Base-by-base conservation (phyloP, 495 filamentous ascomycete genomes). In the Penicillium dipodomyicola region DNA sequence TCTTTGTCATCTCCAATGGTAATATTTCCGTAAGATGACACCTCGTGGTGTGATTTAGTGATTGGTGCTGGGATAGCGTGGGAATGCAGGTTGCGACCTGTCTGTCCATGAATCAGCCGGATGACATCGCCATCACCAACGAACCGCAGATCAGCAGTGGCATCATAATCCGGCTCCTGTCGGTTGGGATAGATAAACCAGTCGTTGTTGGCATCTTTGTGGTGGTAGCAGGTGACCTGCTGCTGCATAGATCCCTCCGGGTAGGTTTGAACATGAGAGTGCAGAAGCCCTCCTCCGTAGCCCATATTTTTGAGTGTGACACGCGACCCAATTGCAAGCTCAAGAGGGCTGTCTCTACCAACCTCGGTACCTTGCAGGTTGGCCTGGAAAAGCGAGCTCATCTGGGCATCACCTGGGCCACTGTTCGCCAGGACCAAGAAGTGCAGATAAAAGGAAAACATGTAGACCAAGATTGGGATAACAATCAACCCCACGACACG, bases 201-300 rank as follows among this genome's bases (percentile, higher is more conserved):
- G 74, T 98, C 95, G 65, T 98, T 98, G 78, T 98, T 98, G 63
- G 94, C 84, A 82, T 98, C 94, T 69, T 98, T 98, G 79, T 98
- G 94, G 72, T 98, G 94, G 70, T 98, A 98, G 76, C 94, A 98
- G 30, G 94, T 98, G 52, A 98, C 88, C 72, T 98, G 94, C 65
- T 98, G 95, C 72, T 98, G 94, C 7, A 72, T 72, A 14, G 95
- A 97, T 30, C 94, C 94, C 72, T 98, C 95, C 0, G 94, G 94
- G 64, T 89, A 98, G 14, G 93, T 90, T 72, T 98, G 94, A 60
- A 97, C 85, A 77, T 97, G 95, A 35, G 91, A 96, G 75, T 98
- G 94, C 49, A 98, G 84, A n/a, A 98, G 84, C 60, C 94, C 94
- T 67, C 94, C 94, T 49, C 94, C 94, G 63, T 98, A 98, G 5